Evolutionary conservation across 1,284 basidiomycete genomes (phyloP).

Genomic region (Cutaneotrichosporon spelunceum): DNA sequence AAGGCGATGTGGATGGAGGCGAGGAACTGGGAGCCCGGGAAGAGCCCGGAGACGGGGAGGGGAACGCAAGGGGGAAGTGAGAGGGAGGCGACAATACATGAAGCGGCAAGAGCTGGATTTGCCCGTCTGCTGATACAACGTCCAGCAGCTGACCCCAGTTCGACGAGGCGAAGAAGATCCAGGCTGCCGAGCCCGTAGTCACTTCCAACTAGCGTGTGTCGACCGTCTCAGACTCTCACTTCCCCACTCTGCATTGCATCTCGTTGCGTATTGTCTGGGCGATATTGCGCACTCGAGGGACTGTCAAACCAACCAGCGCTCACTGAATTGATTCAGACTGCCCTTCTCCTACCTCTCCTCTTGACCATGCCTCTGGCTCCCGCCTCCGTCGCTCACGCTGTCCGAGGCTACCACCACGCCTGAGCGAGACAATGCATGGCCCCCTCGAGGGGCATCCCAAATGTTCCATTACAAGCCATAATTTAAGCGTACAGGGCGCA

Average conservation of each 20-base stretch:
- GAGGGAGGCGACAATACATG: no score
- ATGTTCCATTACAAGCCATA: constrained; percentile 1
- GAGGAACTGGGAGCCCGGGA: no score
- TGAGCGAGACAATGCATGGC: neutral
- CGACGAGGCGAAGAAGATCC: constrained; percentile 1
- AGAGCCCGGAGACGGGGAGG: no score
- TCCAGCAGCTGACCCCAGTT: constrained; percentile 10
- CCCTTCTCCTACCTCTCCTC: no score
- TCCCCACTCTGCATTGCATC: constrained; percentile 6
- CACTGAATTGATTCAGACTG: no score
- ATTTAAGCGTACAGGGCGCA: neutral
- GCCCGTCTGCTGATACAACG: neutral
- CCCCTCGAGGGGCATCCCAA: constrained; percentile 1
- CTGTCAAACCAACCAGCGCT: no score
- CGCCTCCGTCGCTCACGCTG: neutral
- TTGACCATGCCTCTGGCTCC: neutral
- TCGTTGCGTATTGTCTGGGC: neutral
- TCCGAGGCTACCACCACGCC: neutral
- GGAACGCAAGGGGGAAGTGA: neutral
- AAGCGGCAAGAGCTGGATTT: neutral
- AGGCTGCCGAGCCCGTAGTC: neutral
- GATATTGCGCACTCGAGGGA: no score
- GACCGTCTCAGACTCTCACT: neutral
- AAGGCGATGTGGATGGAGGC: no score
- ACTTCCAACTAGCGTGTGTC: constrained; percentile 1